phyloP scores from a whole-genome alignment of 2,329 filamentous ascomycete species.

The Chlorencoelia australis region DNA sequence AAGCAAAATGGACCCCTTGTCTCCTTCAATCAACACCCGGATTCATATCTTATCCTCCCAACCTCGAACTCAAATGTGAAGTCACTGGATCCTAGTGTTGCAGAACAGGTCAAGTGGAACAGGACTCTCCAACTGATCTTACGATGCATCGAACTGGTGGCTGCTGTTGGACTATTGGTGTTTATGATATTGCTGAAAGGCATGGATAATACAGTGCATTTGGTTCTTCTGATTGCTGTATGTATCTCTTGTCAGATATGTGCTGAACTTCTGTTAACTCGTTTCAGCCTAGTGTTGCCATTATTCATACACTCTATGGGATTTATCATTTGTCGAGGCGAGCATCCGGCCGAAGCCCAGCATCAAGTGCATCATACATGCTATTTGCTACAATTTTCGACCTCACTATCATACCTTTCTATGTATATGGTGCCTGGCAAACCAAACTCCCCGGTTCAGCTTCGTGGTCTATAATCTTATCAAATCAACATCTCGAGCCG shows the following conservation, averaged over 20 bases:
- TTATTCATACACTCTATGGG: constrained; percentile 63
- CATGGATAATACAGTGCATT: constrained; percentile 53
- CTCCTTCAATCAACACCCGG: constrained; percentile 77
- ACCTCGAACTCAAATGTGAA: constrained; percentile 51
- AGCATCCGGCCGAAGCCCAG: constrained; percentile 61
- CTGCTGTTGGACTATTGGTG: constrained; percentile 60
- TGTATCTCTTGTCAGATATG: constrained; percentile 23
- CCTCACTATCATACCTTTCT: constrained; percentile 43
- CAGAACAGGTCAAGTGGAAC: constrained; percentile 58
- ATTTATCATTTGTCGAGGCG: constrained; percentile 70
- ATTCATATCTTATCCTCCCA: constrained; percentile 56
- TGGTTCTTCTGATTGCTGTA: constrained; percentile 71
- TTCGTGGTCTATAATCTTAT: constrained; percentile 60
- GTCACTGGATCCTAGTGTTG: constrained; percentile 60
- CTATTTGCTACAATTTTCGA: constrained; percentile 72
- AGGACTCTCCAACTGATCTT: constrained; percentile 61
- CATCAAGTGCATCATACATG: constrained; percentile 80
- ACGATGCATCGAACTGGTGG: constrained; percentile 56
- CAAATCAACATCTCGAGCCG: constrained; percentile 41
- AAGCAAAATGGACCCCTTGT: constrained; percentile 63
- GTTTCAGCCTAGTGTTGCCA: constrained; percentile 63
- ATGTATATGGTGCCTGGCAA: constrained; percentile 42
- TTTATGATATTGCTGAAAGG: constrained; percentile 69
- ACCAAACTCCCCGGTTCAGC: constrained; percentile 28
- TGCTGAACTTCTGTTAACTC: constrained; percentile 14